Percentiles rank a stretch among this genome's conserved stretches.
These are phyloP conservation scores for Monosporascus sp. DNA, from an alignment of 2,329 filamentous ascomycete genomes.

Conservation along the genomic window DNA sequence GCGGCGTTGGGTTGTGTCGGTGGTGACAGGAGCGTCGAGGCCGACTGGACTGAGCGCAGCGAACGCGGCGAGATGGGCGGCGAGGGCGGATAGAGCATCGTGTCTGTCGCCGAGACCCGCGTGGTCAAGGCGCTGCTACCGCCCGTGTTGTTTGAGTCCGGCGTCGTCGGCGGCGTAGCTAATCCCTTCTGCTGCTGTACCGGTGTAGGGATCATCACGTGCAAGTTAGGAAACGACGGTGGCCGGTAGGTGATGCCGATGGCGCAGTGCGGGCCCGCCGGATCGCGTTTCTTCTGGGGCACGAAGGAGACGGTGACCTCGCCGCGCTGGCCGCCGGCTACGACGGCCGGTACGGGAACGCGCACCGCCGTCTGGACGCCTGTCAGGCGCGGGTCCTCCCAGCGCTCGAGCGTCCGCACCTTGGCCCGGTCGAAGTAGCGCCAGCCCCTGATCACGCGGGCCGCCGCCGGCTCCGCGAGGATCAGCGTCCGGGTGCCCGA, in stretches of 20 bases:
- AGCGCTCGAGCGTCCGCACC: slow-evolving; percentile 39
- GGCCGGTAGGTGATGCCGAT: slow-evolving; percentile 69
- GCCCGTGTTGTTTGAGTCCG: slow-evolving; percentile 15
- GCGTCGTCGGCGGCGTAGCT: slow-evolving; percentile 27
- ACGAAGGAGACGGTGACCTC: slow-evolving; percentile 69
- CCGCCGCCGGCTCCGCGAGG: slow-evolving; percentile 59
- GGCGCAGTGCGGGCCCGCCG: slow-evolving; percentile 58
- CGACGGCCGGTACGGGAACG: slow-evolving; percentile 49
- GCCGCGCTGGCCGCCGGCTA: slow-evolving; percentile 49
- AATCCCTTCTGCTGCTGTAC: slow-evolving; percentile 4
- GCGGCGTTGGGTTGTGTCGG: slow-evolving; percentile 10
- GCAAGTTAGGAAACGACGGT: slow-evolving; percentile 32
- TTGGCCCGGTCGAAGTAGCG: slow-evolving; percentile 57
- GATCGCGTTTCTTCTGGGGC: slow-evolving; percentile 53
- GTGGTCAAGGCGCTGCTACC: slow-evolving; percentile 8
- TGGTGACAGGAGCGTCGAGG: slow-evolving; percentile 27
- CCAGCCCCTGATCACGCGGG: slow-evolving; percentile 61
- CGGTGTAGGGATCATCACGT: slow-evolving; percentile 1
- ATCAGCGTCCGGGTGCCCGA: slow-evolving; percentile 53
- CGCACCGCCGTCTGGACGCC: slow-evolving; percentile 31
- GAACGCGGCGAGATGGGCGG: slow-evolving; percentile 32
- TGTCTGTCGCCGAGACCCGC: slow-evolving; percentile 7
- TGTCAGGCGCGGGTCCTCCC: slow-evolving; percentile 35
- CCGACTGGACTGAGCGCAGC: slow-evolving; percentile 31
- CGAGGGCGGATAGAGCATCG: slow-evolving; percentile 26